Base-by-base conservation (phyloP, 106 monocot genomes). In the Apostasia shenzhenica region DNA sequence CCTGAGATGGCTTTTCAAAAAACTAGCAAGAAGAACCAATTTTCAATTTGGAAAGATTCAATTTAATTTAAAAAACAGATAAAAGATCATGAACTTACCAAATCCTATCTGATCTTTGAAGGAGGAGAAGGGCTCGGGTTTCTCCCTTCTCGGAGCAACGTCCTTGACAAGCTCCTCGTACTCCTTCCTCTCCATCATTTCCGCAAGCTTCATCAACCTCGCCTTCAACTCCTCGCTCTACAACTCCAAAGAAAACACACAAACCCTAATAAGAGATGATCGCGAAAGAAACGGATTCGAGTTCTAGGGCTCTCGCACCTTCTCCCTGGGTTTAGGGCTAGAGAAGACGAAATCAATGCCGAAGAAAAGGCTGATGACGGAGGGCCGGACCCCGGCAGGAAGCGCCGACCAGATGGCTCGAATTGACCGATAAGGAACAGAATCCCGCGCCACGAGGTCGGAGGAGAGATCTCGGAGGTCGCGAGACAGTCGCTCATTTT, bases 101-200 rank as follows among this genome's bases (percentile, higher is more conserved):
- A 97, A 97, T 4, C 95, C 95, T 3, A 97, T 77, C 73, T 92
- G 95, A 77, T 97, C 89, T 72, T 97, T 97, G 72, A 92, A 97
- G 0, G 91, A 91, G 58, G 95, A 97, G 69, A 97, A 97, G 13
- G 91, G 92, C 76, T 92, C 95, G 2, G 54, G 60, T 9, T 44
- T 42, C 54, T 82, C 84, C 72, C 77, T 86, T 73, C 88, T 91
- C 1, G 95, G 91, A 49, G 57, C 73, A 45, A 97, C 79, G 75
- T 97, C 95, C 76, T 81, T 97, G 68, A 97, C 84, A 38, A 97
- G 89, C 52, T 97, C 92, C 50, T 72, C 64, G 58, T 97, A 97
- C 54, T 86, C 91, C 81, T 73, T 89, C 72, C 84, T 82, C 76
- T 97, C 91, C 56, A 63, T 78, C 77, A 89, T 66, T 52, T 91